These are phyloP conservation scores for Phaeosphaeriaceae sp. DNA, from an alignment of 2,329 filamentous ascomycete species.

Conservation along the genomic window DNA sequence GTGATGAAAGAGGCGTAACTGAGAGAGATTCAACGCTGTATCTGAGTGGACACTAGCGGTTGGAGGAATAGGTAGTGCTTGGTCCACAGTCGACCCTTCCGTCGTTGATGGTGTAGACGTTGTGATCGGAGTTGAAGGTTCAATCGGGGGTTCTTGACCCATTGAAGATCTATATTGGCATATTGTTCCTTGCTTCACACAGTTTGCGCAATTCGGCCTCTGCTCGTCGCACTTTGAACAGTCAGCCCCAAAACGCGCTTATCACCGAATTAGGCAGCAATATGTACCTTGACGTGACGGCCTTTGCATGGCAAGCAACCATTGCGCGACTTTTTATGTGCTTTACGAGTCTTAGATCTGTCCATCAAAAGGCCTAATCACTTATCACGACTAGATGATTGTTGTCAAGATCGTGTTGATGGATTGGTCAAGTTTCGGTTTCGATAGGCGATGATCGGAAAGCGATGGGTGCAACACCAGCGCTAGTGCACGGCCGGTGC, in stretches of 20 bases:
- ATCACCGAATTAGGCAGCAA: constrained; percentile 1
- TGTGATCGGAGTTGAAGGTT: constrained; percentile 20
- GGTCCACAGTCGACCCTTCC: constrained; percentile 15
- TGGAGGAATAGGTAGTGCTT: constrained; percentile 1
- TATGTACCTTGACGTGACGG: constrained; percentile 41
- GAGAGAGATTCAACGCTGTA: constrained; percentile 25
- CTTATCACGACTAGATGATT: no score
- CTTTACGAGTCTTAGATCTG: constrained; percentile 33
- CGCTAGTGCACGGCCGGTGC: neutral
- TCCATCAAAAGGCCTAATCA: constrained; percentile 19
- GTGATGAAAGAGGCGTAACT: constrained; percentile 41
- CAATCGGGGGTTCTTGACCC: constrained; percentile 19
- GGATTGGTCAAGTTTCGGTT: neutral
- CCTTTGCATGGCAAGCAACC: constrained; percentile 39
- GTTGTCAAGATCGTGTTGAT: neutral
- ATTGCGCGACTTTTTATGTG: constrained; percentile 39
- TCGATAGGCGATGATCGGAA: neutral
- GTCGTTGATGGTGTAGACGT: constrained; percentile 20
- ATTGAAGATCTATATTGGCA: constrained; percentile 35
- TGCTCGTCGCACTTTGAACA: constrained; percentile 38
- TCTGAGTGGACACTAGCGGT: constrained; percentile 2
- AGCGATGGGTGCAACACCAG: neutral
- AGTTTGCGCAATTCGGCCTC: constrained; percentile 38
- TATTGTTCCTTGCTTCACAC: constrained; percentile 36
- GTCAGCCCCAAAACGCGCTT: constrained; percentile 11